A percentile compares a stretch with the other conserved stretches of the same genome.
These are phyloP conservation scores for Vigna mungo DNA, from an alignment of 306 rosid species.

Conservation along the genomic window DNA sequence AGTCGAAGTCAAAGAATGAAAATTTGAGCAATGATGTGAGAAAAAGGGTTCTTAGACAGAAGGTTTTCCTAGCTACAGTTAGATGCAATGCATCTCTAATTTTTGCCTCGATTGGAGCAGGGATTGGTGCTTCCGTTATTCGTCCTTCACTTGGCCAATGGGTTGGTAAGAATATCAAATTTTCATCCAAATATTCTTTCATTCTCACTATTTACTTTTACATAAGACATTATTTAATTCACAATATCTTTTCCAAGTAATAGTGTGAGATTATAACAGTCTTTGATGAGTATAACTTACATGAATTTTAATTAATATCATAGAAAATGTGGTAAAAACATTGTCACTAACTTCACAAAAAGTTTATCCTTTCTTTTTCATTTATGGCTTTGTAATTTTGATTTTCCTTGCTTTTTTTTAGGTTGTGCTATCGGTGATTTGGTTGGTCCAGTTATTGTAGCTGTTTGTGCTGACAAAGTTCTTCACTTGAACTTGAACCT, in stretches of 20 bases:
- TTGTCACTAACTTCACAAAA: too few species aligned
- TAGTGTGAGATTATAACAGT: too few species aligned
- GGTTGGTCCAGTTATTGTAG: constrained; percentile 75
- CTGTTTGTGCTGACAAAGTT: constrained; percentile 49
- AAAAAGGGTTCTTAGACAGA: constrained; percentile 51
- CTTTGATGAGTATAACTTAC: neutral
- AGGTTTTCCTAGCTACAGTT: constrained; percentile 58
- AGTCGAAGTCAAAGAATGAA: constrained; percentile 46
- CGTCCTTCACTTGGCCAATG: constrained; percentile 81
- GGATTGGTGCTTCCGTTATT: constrained; percentile 71
- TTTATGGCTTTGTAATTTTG: neutral
- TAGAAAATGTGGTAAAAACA: neutral
- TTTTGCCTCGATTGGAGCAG: constrained; percentile 87
- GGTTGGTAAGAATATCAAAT: constrained; percentile 66
- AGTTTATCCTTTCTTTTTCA: neutral
- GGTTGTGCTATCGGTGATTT: constrained; percentile 84
- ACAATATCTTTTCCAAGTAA: too few species aligned
- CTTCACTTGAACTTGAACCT: constrained; percentile 52
- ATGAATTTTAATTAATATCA: neutral
- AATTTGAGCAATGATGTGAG: constrained; percentile 46
- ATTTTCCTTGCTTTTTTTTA: constrained; percentile 42
- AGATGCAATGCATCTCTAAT: constrained; percentile 71
- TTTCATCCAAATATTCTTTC: neutral
- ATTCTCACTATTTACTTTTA: neutral
- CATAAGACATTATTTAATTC: too few species aligned